phyloP scores from a whole-genome alignment of 1,139 yeast species.

The Scheffersomyces illinoinensis region DNA sequence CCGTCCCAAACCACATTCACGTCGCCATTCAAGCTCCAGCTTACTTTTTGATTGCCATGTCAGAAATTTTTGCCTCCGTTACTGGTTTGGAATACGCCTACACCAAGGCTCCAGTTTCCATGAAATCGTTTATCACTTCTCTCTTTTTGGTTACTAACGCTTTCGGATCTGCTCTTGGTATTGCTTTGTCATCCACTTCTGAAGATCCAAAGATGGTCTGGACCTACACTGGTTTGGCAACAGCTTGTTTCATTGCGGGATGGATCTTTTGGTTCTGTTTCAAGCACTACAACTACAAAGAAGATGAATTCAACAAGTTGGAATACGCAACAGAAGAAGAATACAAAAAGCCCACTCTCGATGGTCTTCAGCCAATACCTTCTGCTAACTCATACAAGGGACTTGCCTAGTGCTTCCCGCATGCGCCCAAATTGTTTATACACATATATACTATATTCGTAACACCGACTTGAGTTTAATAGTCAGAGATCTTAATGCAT shows the following conservation, averaged over 20 bases:
- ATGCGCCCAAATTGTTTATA: no score
- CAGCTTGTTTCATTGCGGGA: slow-evolving; percentile 18
- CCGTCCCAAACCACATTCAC: slow-evolving; percentile 18
- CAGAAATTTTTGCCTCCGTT: slow-evolving; percentile 22
- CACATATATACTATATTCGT: not conserved
- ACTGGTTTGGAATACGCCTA: slow-evolving; percentile 24
- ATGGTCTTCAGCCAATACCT: slow-evolving; percentile 1
- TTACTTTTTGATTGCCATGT: slow-evolving; percentile 18
- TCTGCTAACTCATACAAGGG: slow-evolving; percentile 5
- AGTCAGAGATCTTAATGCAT: not conserved
- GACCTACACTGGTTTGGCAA: slow-evolving; percentile 19
- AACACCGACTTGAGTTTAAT: not conserved
- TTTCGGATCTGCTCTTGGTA: slow-evolving; percentile 20
- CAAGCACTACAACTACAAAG: slow-evolving; percentile 18
- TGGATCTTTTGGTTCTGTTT: slow-evolving; percentile 19
- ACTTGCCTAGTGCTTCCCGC: slow-evolving; percentile 2
- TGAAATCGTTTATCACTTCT: slow-evolving; percentile 23
- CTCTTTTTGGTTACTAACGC: slow-evolving; percentile 20
- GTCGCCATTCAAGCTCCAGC: slow-evolving; percentile 22
- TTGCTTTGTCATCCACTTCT: slow-evolving; percentile 19
- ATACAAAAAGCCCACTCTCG: not conserved
- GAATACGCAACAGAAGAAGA: slow-evolving; percentile 12
- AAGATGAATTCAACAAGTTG: slow-evolving; percentile 20
- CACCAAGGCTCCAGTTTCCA: slow-evolving; percentile 21
- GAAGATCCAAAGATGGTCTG: slow-evolving; percentile 20